phyloP scores from a whole-genome alignment of 108 stramenopile genomes.

The Nannochloropsis granulata region DNA sequence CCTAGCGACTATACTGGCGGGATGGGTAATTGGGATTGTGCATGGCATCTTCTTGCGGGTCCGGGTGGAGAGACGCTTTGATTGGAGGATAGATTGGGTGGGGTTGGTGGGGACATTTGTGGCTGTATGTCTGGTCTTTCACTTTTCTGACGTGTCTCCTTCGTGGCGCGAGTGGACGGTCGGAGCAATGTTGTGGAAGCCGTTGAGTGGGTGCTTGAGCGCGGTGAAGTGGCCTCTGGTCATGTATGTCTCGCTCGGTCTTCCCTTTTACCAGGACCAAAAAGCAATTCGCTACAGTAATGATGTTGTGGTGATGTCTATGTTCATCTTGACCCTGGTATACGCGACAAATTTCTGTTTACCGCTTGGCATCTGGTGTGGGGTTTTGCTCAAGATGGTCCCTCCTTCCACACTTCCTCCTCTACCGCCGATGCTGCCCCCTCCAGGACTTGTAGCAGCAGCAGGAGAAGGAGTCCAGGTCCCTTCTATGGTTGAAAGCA shows the following conservation, averaged over 20 bases:
- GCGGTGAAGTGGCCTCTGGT: background rate
- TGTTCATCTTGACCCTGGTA: background rate
- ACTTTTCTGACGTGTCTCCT: background rate
- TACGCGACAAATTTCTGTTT: background rate
- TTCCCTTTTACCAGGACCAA: background rate
- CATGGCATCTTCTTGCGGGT: background rate
- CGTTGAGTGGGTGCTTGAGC: background rate
- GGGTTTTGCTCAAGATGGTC: background rate
- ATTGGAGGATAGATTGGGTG: background rate
- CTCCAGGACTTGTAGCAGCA: too few species aligned
- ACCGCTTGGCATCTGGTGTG: background rate
- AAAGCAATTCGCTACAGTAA: background rate
- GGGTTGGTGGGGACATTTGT: background rate
- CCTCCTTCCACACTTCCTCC: background rate
- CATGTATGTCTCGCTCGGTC: background rate
- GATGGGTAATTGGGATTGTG: background rate
- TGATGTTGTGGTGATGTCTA: background rate
- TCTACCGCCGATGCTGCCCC: background rate
- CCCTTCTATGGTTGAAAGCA: too few species aligned
- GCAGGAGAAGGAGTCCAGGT: too few species aligned
- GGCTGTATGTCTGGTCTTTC: background rate
- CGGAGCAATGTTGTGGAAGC: background rate
- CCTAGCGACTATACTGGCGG: background rate
- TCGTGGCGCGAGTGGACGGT: background rate
- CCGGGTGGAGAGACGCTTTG: background rate